These are phyloP conservation scores for Arabidopsis lyrata DNA, from an alignment of 441 rosid species.

Conservation along the genomic window DNA sequence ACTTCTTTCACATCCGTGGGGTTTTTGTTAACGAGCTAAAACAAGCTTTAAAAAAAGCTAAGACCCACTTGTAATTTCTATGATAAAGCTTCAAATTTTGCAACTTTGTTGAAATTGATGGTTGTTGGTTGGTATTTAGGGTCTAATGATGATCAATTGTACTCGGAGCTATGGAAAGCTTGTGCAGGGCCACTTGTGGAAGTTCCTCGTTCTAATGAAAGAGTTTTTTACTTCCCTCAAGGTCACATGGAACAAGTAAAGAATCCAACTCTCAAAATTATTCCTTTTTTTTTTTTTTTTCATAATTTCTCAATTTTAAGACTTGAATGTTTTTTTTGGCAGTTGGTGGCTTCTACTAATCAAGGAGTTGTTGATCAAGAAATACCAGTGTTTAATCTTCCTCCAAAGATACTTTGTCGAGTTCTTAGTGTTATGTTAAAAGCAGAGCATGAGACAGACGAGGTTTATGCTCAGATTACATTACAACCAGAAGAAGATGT, in stretches of 20 bases:
- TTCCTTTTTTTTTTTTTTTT: background rate
- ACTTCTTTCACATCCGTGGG: background rate
- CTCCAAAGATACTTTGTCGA: constrained; percentile 85
- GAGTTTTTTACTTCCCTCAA: constrained; percentile 91
- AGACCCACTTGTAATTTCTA: constrained; percentile 10
- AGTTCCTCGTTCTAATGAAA: constrained; percentile 73
- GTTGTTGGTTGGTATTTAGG: constrained; percentile 38
- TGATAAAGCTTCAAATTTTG: background rate
- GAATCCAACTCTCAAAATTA: background rate
- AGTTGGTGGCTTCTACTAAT: constrained; percentile 93
- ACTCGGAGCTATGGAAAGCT: constrained; percentile 87
- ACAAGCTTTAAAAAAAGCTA: background rate
- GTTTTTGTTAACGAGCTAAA: constrained; percentile 5
- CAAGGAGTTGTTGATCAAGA: constrained; percentile 73
- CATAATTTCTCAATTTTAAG: constrained; percentile 16
- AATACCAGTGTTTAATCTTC: constrained; percentile 72
- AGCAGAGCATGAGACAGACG: constrained; percentile 96
- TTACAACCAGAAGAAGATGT: constrained; percentile 73
- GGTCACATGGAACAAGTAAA: constrained; percentile 95
- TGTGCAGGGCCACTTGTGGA: constrained; percentile 95
- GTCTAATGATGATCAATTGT: constrained; percentile 57
- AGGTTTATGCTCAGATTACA: constrained; percentile 95
- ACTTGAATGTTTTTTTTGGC: constrained; percentile 38
- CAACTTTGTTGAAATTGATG: background rate
- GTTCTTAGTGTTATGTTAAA: constrained; percentile 71